A percentile compares a stretch with the other conserved stretches of the same genome.
Evolutionary conservation across 2,329 filamentous ascomycete genomes (phyloP).

Genomic region (Didymella keratinophila): DNA sequence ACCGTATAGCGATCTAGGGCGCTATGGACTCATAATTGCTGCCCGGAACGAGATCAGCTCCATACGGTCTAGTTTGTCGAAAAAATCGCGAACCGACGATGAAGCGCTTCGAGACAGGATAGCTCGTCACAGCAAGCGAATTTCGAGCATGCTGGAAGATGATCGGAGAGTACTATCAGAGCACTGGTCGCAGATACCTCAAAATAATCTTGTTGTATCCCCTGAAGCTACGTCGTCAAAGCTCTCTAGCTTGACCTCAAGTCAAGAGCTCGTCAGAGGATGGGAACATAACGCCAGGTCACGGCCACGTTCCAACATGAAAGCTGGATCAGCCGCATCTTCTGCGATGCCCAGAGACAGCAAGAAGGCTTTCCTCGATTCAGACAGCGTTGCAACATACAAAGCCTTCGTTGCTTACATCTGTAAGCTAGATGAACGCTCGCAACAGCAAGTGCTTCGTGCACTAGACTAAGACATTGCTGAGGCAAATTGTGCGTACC

Average conservation of each 20-base stretch:
- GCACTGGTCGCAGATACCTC: constrained; percentile 9
- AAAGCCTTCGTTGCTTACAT: not conserved
- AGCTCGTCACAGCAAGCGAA: not conserved
- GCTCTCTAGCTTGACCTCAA: not conserved
- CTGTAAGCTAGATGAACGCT: not conserved
- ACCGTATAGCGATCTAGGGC: not conserved
- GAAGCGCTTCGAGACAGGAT: not conserved
- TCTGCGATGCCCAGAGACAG: not conserved
- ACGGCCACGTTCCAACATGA: not conserved
- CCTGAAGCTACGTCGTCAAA: not conserved
- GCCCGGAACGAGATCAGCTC: constrained; percentile 3
- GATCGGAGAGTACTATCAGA: constrained; percentile 11
- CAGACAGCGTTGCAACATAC: not conserved
- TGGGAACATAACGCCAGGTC: not conserved
- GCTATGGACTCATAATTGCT: not conserved
- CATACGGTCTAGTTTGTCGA: constrained; percentile 1
- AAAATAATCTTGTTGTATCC: not conserved
- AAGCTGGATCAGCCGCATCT: not conserved
- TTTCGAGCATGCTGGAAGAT: constrained; percentile 5
- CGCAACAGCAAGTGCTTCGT: not conserved
- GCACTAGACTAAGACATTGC: not conserved
- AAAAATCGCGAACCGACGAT: not conserved
- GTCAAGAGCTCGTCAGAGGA: not conserved
- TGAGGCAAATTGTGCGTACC: not conserved
- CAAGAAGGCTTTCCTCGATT: not conserved